Percentiles rank a stretch among this genome's conserved stretches.
phyloP scores from a whole-genome alignment of 2,329 filamentous ascomycete genomes.

The Leptographium flavum region DNA sequence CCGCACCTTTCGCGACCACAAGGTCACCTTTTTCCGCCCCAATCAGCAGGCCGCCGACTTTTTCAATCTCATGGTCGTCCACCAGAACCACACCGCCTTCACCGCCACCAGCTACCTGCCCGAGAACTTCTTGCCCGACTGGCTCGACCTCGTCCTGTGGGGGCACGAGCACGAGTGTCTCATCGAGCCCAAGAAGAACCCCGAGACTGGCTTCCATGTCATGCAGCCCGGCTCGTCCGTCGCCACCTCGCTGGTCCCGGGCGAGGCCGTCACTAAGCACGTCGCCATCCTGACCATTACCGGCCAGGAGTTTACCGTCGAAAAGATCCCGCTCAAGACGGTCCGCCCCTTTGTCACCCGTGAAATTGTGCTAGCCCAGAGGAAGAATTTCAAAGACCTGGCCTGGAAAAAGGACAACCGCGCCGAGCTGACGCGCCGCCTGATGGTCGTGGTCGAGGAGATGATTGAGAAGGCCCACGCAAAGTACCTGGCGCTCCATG shows the following conservation, averaged over 20 bases:
- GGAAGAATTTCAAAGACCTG: conserved; percentile 62
- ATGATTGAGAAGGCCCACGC: conserved; percentile 74
- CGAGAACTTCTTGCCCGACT: conserved; percentile 82
- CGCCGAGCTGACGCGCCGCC: conserved; percentile 59
- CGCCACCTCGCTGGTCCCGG: conserved; percentile 78
- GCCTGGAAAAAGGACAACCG: conserved; percentile 75
- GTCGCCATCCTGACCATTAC: conserved; percentile 75
- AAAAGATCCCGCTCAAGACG: conserved; percentile 71
- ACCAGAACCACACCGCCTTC: conserved; percentile 91
- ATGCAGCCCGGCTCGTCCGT: conserved; percentile 97
- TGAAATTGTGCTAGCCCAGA: conserved; percentile 65
- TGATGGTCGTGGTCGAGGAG: conserved; percentile 67
- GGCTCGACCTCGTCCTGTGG: conserved; percentile 87
- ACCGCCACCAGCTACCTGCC: conserved; percentile 89
- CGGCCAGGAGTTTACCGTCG: conserved; percentile 64
- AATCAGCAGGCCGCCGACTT: conserved; percentile 69
- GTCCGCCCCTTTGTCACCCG: conserved; percentile 83
- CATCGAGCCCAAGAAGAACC: conserved; percentile 71
- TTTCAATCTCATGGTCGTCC: conserved; percentile 91
- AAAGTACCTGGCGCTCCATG: conserved; percentile 68
- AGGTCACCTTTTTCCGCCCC: conserved; percentile 87
- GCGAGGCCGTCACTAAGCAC: conserved; percentile 83
- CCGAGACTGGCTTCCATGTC: conserved; percentile 82
- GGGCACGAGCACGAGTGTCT: conserved; percentile 95
- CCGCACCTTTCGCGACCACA: conserved; percentile 80